Evolutionary conservation across 2,329 filamentous ascomycete genomes (phyloP).

Genomic region (Monosporascus sp.): DNA sequence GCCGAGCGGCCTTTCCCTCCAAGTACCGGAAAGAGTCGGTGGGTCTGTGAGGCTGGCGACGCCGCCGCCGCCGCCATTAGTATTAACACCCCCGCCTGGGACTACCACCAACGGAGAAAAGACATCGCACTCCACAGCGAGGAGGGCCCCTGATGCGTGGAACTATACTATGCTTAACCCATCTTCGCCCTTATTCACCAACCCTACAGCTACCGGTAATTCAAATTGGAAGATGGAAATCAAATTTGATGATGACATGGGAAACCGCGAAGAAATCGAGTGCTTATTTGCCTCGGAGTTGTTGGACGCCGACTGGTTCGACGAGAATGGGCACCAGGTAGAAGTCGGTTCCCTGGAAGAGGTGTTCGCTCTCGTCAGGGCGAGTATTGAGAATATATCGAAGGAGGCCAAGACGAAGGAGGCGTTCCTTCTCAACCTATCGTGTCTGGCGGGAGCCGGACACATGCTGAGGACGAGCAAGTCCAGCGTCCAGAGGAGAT

Average conservation of each 20-base stretch:
- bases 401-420: conserved; percentile 46
- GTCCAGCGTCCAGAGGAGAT: conserved; percentile 37
- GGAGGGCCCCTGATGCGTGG: conserved; percentile 4
- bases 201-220: conserved; percentile 12
- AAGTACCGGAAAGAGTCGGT: conserved; percentile 57
- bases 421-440: conserved; percentile 54
- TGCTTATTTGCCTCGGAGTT: conserved; percentile 48
- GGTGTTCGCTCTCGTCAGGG: conserved; percentile 46
- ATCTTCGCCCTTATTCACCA: conserved; percentile 18
- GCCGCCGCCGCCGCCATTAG: conserved; percentile 45
- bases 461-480: conserved; percentile 41
- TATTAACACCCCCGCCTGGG: conserved; percentile 40
- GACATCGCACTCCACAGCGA: background rate
- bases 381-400: conserved; percentile 48
- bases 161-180: conserved; percentile 20
- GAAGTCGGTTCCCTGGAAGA: conserved; percentile 45
- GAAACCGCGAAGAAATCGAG: conserved; percentile 54
- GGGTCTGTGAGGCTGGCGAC: conserved; percentile 60
- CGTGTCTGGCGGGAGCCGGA: conserved; percentile 50
- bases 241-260: conserved; percentile 32
- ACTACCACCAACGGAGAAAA: conserved; percentile 24
- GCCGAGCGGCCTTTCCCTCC: conserved; percentile 51
- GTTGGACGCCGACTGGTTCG: conserved; percentile 46
- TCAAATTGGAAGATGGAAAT: conserved; percentile 19
- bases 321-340: conserved; percentile 38